Base-by-base conservation (phyloP, 768 basidiomycete genomes). In the Pholiota microspora region DNA sequence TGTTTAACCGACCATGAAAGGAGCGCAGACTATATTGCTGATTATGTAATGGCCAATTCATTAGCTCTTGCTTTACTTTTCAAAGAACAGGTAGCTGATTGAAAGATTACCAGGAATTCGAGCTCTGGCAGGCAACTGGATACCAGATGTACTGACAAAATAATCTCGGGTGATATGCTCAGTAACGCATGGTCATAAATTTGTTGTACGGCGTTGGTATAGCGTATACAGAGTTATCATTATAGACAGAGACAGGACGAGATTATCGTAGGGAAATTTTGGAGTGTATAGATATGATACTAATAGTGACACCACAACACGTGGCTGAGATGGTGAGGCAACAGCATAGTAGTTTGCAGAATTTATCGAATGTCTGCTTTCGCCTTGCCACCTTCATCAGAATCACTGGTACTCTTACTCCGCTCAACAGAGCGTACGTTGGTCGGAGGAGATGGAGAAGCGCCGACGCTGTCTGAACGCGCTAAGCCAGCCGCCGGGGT, bases 401-500 rank as follows among this genome's bases (percentile, higher is more conserved):
- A 58, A 50, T 78, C 76, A 36, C 60, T 68, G 7, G 57, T 60
- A 54, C 72, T 74, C 56, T 77, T 77, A 60, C 69, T 63, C 47
- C 71, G 65, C 51, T 75, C 69, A 40, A 56, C 51, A 28, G 45
- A 35, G 28, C 62, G 59, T 13, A 57, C 59, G 25, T 59, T 64
- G 7, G 67, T 61, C 16, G 66, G 61, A 42, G 68, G 53, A 45
- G 66, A 53, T 16, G 68, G 62, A n/a, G 71, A 63, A 46, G 61
- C 55, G 40, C 60, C 61, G 35, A 61, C 46, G 46, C 69, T 71
- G 40, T 69, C 75, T 49, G 71, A 59, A 38, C 69, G 67, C 12
- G 72, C 62, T 27, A 69, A 59, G 40, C 74, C 62, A 13, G 66
- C 65, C 29, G 71, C 64, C 12, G 72, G 65, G 15, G 76, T 69